These are phyloP conservation scores for Umbelopsis sp. DNA, from an alignment of 192 early-diverging fungal genomes.

Conservation along the genomic window DNA sequence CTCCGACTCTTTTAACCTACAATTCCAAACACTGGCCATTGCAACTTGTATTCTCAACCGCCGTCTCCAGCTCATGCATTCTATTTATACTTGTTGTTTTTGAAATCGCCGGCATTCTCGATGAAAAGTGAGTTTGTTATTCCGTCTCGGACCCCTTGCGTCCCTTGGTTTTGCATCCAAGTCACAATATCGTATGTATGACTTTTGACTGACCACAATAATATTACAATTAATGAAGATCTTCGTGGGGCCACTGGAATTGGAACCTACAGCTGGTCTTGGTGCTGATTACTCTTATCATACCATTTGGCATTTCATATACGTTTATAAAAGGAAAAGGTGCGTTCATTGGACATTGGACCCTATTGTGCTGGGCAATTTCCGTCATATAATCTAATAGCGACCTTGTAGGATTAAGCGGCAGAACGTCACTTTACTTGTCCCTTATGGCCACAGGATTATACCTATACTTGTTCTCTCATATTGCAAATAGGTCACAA, in stretches of 20 bases:
- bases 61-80: conserved; percentile 73
- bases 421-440: background rate
- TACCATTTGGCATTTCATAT: conserved; percentile 68
- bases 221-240: conserved; percentile 33
- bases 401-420: background rate
- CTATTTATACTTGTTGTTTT: conserved; percentile 85
- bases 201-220: too few relatives aligned
- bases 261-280: conserved; percentile 68
- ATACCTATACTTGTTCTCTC: conserved; percentile 19
- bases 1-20: background rate
- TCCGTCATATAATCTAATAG: background rate
- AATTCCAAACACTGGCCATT: conserved; percentile 6
- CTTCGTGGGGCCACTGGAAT: conserved; percentile 79
- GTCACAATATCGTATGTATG: too few relatives aligned
- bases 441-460: background rate
- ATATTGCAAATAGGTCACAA: background rate
- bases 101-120: conserved; percentile 73
- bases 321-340: conserved; percentile 53
- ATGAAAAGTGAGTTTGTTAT: conserved; percentile 48
- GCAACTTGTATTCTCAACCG: conserved; percentile 66
- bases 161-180: background rate
- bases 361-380: background rate
- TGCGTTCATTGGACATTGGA: background rate
- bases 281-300: conserved; percentile 64
- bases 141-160: background rate